Conservation (phyloP, 441 rosid species). For the Viola pubescens region DNA sequence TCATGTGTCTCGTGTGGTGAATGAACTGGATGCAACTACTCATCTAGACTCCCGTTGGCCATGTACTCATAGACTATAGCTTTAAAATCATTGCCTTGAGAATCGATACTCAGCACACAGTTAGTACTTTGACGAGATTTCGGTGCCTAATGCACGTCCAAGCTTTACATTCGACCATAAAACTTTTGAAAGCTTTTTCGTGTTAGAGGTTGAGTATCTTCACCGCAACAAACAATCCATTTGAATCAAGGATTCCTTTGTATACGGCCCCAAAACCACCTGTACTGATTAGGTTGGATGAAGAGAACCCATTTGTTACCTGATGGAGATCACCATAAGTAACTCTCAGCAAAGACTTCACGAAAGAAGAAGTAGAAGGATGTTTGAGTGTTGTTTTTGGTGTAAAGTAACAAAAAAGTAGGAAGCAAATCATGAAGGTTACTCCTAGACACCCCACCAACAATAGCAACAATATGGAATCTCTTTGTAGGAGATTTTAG, state of each 20-base stretch:
- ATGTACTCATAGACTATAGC: conserved; percentile 24
- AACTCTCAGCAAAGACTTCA: background rate
- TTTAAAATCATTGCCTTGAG: conserved; percentile 23
- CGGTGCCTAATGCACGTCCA: conserved; percentile 23
- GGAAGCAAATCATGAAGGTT: background rate
- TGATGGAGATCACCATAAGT: conserved; percentile 14
- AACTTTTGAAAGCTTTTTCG: conserved; percentile 10
- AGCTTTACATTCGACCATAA: conserved; percentile 21
- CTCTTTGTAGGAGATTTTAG: too few species aligned
- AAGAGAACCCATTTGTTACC: conserved; percentile 25
- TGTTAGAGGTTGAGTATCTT: conserved; percentile 24
- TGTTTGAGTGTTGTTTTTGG: background rate
- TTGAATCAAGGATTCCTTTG: conserved; percentile 15
- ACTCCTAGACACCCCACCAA: background rate
- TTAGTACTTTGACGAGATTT: conserved; percentile 23
- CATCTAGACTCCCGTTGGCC: conserved; percentile 21
- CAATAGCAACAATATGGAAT: background rate
- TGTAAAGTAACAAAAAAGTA: background rate
- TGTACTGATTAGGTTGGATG: conserved; percentile 16
- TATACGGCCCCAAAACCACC: conserved; percentile 29
- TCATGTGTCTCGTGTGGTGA: background rate
- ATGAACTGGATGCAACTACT: conserved; percentile 20
- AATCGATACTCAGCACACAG: conserved; percentile 23
- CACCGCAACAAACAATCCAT: conserved; percentile 12
- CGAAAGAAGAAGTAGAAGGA: background rate